Evolutionary conservation across 2,329 filamentous ascomycete genomes (phyloP), one percentile per base, ranked within the genome.

Genomic region (Talaromyces atroroseus): DNA sequence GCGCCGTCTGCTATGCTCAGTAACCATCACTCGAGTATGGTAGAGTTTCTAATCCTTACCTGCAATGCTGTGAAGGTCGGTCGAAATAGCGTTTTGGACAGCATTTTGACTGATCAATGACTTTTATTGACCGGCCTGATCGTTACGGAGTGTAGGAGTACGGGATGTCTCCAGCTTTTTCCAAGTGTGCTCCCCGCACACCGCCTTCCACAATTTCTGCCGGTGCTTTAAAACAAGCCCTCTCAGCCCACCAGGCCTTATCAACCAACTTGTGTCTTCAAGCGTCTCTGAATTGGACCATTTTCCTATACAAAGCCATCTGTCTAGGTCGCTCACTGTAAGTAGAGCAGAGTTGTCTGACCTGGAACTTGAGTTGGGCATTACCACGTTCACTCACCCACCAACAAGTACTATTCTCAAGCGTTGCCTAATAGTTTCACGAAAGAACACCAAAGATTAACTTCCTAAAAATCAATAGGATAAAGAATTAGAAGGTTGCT

Each of bases 61-160:
- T 58, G 56, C 16, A 54, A 50, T 8, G 51, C 32, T 29, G 38
- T 38, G 7, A 34, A 48, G 21, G 21, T 38, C 26, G 56, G 51
- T 21, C 56, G 46, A 11, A 58, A 40, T 7, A 58, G 8, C 5
- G 51, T 36, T 38, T 23, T 58, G 46, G 36, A 45, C 29, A 58
- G 32, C 56, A 58, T 58, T 24, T 36, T 54, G 38, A 50, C 36
- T 26, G 40, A 26, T 60, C 21, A 49, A 58, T 54, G 56, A 57
- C 4, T 45, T 16, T 34, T 44, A 51, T 49, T 56, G 44, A 42
- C 59, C 16, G 38, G 8, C 16, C 10, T n/a, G 4, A 4, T 38
- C 12, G 6, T 38, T 29, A 29, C 26, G 34, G 7, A 40, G 18
- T 10, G 18, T 14, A 5, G 40, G 40, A 20, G 20, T 21, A 16